Evolutionary conservation across 2,329 filamentous ascomycete genomes (phyloP).

Genomic region (Dactylellina cionopaga): DNA sequence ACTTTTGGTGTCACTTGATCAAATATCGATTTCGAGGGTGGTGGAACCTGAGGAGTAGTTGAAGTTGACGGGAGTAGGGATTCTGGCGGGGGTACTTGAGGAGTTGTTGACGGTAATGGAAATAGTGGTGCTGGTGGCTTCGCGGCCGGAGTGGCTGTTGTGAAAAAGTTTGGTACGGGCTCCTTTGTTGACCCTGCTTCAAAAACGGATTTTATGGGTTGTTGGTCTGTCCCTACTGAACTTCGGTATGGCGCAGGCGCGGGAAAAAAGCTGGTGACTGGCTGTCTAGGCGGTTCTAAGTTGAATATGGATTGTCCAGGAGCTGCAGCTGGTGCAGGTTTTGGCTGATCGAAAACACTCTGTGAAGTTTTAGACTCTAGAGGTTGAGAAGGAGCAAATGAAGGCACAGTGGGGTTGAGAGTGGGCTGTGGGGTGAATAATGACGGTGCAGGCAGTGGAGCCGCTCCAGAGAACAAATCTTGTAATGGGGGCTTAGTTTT

Average conservation of each 20-base stretch:
- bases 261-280: constrained; percentile 31
- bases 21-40: constrained; percentile 16
- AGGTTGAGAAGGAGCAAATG: constrained; percentile 21
- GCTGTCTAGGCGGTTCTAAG: constrained; percentile 5
- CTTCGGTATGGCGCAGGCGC: neutral
- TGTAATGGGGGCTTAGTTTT: constrained; percentile 1
- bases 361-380: constrained; percentile 12
- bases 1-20: constrained; percentile 18
- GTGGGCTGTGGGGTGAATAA: neutral
- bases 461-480: neutral
- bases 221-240: neutral
- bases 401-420: constrained; percentile 23
- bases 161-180: constrained; percentile 37
- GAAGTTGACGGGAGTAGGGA: constrained; percentile 16
- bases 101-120: constrained; percentile 3
- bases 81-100: constrained; percentile 11
- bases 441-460: neutral
- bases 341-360: constrained; percentile 26
- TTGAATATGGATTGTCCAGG: constrained; percentile 32
- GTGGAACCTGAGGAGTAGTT: constrained; percentile 29
- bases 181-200: neutral
- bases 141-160: constrained; percentile 7
- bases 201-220: constrained; percentile 13
- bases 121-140: constrained; percentile 18
- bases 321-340: neutral